phyloP scores from a whole-genome alignment of 495 filamentous ascomycete species.

The Aspergillus wentii region DNA sequence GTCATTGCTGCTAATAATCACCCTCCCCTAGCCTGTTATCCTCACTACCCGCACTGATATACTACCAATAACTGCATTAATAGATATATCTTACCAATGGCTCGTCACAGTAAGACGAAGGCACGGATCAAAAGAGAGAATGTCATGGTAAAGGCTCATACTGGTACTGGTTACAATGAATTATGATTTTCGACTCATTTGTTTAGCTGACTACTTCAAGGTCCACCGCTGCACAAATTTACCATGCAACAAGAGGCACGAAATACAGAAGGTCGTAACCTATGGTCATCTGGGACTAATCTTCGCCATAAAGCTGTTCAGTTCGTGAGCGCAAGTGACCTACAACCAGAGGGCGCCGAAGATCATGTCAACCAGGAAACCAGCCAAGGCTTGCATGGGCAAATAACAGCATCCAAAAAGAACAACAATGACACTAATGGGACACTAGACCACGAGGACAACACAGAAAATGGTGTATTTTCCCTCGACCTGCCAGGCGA shows the following conservation, averaged over 20 bases:
- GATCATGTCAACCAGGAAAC: constrained; percentile 6
- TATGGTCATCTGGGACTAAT: constrained; percentile 19
- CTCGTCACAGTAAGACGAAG: constrained; percentile 10
- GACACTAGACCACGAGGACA: not conserved
- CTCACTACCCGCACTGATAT: too few relatives aligned
- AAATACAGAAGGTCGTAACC: constrained; percentile 61
- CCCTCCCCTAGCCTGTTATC: too few relatives aligned
- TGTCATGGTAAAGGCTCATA: not conserved
- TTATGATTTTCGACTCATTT: not conserved
- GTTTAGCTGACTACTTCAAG: constrained; percentile 3
- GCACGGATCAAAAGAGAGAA: constrained; percentile 5
- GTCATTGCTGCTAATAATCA: too few relatives aligned
- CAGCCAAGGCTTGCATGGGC: too few relatives aligned
- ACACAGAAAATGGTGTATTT: constrained; percentile 18
- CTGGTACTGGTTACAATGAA: not conserved
- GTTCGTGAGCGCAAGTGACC: constrained; percentile 69
- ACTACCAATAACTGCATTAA: too few relatives aligned
- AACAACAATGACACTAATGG: not conserved
- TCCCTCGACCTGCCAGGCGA: constrained; percentile 20
- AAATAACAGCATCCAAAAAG: constrained; percentile 5
- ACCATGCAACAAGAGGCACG: constrained; percentile 73
- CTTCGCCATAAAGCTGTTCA: constrained; percentile 56
- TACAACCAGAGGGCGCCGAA: constrained; percentile 39
- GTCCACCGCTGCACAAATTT: constrained; percentile 29
- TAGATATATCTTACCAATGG: too few relatives aligned